Conservation (phyloP, 768 basidiomycete genomes). For the Rhodotorula graminis region DNA sequence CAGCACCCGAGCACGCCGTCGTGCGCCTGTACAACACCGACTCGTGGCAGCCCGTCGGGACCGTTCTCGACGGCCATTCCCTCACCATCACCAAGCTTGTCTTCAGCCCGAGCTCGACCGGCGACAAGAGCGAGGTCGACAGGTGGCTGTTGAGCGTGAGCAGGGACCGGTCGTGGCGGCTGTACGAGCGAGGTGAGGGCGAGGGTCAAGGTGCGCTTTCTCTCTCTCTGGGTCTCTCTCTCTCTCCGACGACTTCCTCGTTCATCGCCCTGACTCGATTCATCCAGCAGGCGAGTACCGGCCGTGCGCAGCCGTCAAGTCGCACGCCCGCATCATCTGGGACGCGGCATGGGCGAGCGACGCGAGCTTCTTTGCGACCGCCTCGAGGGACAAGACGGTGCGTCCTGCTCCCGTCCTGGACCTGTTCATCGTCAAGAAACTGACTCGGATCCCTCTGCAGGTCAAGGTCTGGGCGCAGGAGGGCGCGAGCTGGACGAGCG, state of each 20-base stretch:
- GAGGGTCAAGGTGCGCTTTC: slow-evolving; percentile 47
- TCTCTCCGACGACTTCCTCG: too few species aligned
- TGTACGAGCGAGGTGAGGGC: slow-evolving; percentile 57
- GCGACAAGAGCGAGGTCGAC: slow-evolving; percentile 54
- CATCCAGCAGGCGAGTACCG: slow-evolving; percentile 56
- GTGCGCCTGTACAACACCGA: slow-evolving; percentile 73
- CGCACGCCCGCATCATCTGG: slow-evolving; percentile 91
- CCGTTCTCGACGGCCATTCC: slow-evolving; percentile 72
- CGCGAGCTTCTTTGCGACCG: slow-evolving; percentile 78
- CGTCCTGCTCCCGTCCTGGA: slow-evolving; percentile 35
- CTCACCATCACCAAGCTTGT: slow-evolving; percentile 84
- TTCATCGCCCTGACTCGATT: not conserved
- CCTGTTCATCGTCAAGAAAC: too few species aligned
- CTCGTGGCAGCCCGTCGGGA: slow-evolving; percentile 65
- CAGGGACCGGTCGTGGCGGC: slow-evolving; percentile 83
- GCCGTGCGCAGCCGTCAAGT: slow-evolving; percentile 63
- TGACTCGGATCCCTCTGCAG: slow-evolving; percentile 49
- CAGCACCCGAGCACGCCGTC: slow-evolving; percentile 79
- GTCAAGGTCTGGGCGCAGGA: slow-evolving; percentile 71
- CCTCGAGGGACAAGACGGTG: slow-evolving; percentile 90
- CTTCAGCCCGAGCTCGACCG: slow-evolving; percentile 60
- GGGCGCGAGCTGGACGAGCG: slow-evolving; percentile 49
- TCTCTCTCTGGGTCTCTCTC: too few species aligned
- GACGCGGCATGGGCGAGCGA: slow-evolving; percentile 82
- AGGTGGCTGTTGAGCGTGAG: slow-evolving; percentile 73